phyloP scores from a whole-genome alignment of 177 flowering plant species.

The Telopea speciosissima region DNA sequence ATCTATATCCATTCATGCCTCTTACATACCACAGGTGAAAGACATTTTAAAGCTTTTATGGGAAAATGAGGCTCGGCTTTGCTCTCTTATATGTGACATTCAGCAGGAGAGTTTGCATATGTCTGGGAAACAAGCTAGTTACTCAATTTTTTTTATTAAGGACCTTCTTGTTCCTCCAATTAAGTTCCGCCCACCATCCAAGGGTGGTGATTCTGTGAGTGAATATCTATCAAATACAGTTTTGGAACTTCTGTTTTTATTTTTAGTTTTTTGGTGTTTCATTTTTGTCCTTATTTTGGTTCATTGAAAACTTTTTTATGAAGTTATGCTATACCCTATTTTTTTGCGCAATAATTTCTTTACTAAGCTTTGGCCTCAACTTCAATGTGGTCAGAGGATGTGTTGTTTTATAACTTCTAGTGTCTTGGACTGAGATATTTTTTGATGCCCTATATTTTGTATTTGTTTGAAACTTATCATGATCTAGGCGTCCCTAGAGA shows the following conservation, averaged over 20 bases:
- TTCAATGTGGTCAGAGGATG: too few species aligned
- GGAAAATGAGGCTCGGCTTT: slow-evolving; percentile 65
- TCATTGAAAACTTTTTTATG: neutral
- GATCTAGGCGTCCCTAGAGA: neutral
- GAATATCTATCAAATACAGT: too few species aligned
- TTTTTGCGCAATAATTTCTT: too few species aligned
- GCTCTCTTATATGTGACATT: slow-evolving; percentile 64
- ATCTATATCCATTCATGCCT: neutral
- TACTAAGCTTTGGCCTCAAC: too few species aligned
- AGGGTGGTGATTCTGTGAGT: slow-evolving; percentile 64
- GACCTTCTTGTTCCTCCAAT: slow-evolving; percentile 84
- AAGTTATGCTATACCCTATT: too few species aligned
- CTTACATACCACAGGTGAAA: slow-evolving; percentile 45
- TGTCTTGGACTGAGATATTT: neutral
- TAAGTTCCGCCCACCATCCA: slow-evolving; percentile 82
- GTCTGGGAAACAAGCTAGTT: slow-evolving; percentile 25
- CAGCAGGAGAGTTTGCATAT: slow-evolving; percentile 29
- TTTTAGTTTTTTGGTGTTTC: slow-evolving; percentile 5
- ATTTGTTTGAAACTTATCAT: neutral
- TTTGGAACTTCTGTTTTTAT: neutral
- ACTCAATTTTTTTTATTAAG: slow-evolving; percentile 73
- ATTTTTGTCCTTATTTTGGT: neutral
- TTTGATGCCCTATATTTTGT: neutral
- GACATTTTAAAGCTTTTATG: slow-evolving; percentile 48
- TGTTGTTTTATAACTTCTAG: too few species aligned